Percentiles rank a stretch among this genome's conserved stretches.
phyloP scores from a whole-genome alignment of 805 yeast genomes.

The Cephaloascus fragrans region DNA sequence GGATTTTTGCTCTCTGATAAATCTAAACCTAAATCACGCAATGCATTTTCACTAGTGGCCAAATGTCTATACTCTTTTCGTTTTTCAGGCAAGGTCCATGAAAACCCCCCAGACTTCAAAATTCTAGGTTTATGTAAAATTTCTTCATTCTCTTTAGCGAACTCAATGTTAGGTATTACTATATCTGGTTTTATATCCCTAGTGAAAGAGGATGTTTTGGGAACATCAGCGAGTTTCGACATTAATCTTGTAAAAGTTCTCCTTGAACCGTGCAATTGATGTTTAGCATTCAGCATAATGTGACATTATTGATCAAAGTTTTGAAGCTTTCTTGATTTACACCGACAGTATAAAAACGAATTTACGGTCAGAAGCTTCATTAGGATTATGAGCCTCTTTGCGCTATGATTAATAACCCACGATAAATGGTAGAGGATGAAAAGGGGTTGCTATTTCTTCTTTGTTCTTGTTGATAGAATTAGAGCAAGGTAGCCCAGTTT shows the following conservation, averaged over 20 bases:
- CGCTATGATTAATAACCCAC: too few species aligned
- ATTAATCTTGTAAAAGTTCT: slow-evolving; percentile 2
- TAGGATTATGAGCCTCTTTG: too few species aligned
- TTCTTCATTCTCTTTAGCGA: slow-evolving; percentile 18
- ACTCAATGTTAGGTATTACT: slow-evolving; percentile 13
- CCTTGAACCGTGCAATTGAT: too few species aligned
- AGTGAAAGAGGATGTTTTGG: slow-evolving; percentile 20
- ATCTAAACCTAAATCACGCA: slow-evolving; percentile 50
- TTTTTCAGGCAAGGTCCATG: slow-evolving; percentile 62
- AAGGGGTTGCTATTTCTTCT: too few species aligned
- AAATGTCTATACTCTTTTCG: slow-evolving; percentile 45
- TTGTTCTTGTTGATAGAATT: too few species aligned
- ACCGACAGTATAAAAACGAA: too few species aligned
- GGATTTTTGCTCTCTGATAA: slow-evolving; percentile 26
- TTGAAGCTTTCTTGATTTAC: too few species aligned
- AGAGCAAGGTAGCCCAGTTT: too few species aligned
- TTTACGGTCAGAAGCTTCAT: too few species aligned
- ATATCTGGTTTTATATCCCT: slow-evolving; percentile 18
- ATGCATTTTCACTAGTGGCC: slow-evolving; percentile 49
- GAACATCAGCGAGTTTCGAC: slow-evolving; percentile 15
- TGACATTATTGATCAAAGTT: too few species aligned
- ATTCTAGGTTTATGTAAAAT: slow-evolving; percentile 26
- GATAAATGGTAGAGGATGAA: too few species aligned
- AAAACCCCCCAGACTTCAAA: slow-evolving; percentile 51
- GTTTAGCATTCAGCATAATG: too few species aligned